These are phyloP conservation scores for Rhizopogon rudus DNA, from an alignment of 768 basidiomycete genomes.

Conservation along the genomic window DNA sequence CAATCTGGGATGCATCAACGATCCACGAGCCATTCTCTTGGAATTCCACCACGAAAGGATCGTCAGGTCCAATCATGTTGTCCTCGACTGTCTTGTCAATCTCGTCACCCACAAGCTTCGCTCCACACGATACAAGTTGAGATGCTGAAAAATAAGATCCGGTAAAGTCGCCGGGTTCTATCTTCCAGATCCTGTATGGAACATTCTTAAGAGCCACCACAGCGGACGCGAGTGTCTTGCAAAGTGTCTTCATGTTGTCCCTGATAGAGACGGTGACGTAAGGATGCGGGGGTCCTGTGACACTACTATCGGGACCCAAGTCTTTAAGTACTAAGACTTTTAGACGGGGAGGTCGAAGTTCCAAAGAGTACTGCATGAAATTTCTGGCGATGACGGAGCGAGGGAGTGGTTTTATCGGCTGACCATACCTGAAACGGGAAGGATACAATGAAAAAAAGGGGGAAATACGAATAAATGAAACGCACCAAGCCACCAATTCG, in stretches of 20 bases:
- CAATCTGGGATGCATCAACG: conserved; percentile 29
- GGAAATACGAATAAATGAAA: conserved; percentile 1
- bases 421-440: conserved; percentile 64
- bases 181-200: conserved; percentile 62
- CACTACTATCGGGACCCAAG: conserved; percentile 20
- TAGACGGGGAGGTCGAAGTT: conserved; percentile 67
- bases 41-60: conserved; percentile 77
- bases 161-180: conserved; percentile 32
- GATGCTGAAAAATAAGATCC: conserved; percentile 25
- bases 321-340: conserved; percentile 45
- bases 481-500: conserved; percentile 56
- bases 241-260: conserved; percentile 42
- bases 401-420: conserved; percentile 48
- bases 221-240: conserved; percentile 34
- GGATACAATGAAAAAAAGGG: not conserved
- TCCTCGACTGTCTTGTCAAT: conserved; percentile 53
- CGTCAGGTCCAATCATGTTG: conserved; percentile 51
- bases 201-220: conserved; percentile 27
- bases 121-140: conserved; percentile 22
- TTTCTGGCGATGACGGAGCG: conserved; percentile 66
- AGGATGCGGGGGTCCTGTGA: conserved; percentile 24
- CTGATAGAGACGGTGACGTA: conserved; percentile 46
- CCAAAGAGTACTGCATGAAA: conserved; percentile 48
- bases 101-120: conserved; percentile 38
- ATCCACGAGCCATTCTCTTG: conserved; percentile 57